Evolutionary conservation across 2,329 filamentous ascomycete species (phyloP), one percentile per base, ranked within the genome.

Genomic region (Xylaria polymorpha): DNA sequence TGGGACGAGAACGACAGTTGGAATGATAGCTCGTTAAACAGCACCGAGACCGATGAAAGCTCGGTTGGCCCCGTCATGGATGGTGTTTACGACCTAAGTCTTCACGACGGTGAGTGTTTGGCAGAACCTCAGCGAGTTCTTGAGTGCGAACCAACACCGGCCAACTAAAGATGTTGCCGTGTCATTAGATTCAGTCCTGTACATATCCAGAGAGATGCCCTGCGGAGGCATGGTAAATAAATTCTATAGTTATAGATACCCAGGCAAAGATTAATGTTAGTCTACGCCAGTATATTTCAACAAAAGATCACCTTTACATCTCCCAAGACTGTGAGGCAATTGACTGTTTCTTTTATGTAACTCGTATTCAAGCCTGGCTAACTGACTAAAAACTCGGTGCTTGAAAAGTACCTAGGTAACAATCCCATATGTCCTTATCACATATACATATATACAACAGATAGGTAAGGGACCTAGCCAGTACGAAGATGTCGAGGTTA

Each of bases 361-460:
- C 18, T 51, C 20, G 5, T 29, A 14, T 25, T 22, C 14, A 39
- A 65, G 4, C 35, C n/a, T 18, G 10, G 12, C 18, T 58, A 43
- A 60, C 25, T 53, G 18, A 44, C 9, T 0, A 15, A 32, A 15
- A 8, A 18, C 14, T 41, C 32, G 22, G 12, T 12, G 4, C 51
- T 20, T 37, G 9, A 37, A 20, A 60, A 50, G 37, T 10, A 25
- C n/a, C n/a, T n/a, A n/a, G n/a, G n/a, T n/a, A n/a, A 15, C 46
- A 15, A 46, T 44, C 9, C 25, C 18, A n/a, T 59, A 53, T 63
- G n/a, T 32, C 53, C 53, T 29, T 18, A 35, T 46, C n/a, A 59
- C 15, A n/a, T n/a, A n/a, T n/a, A n/a, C n/a, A 60, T 60, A 64
- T 67, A 67, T 64, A 64, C 53, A 64, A 14, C 37, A 32, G 22